A percentile compares a stretch with the other conserved stretches of the same genome.
phyloP scores from a whole-genome alignment of 2,329 filamentous ascomycete genomes.

The Periconia digitata region DNA sequence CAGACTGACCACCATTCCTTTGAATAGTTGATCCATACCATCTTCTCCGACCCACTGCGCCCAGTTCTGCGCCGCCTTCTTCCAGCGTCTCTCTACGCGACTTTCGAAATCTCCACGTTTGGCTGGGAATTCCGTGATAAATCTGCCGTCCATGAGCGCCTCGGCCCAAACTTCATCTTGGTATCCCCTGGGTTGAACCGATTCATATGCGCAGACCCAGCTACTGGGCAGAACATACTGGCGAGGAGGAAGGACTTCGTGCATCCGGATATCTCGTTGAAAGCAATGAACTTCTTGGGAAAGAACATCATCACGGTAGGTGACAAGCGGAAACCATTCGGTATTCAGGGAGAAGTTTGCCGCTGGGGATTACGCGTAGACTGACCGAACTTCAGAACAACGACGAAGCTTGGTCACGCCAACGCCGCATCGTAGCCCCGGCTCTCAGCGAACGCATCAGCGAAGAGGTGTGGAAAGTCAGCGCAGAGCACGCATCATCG shows the following conservation, averaged over 20 bases:
- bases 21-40: background rate
- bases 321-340: too few species aligned
- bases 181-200: constrained; percentile 16
- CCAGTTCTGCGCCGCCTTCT: background rate
- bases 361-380: too few species aligned
- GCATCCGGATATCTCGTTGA: constrained; percentile 13
- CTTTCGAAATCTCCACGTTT: constrained; percentile 17
- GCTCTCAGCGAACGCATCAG: constrained; percentile 50
- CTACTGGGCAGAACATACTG: constrained; percentile 16
- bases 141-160: constrained; percentile 7
- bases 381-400: constrained; percentile 7
- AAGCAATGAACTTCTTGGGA: constrained; percentile 19
- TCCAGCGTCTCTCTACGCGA: constrained; percentile 15
- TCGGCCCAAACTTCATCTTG: constrained; percentile 19
- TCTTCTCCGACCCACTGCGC: background rate
- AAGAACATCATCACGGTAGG: constrained; percentile 27
- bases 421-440: constrained; percentile 46
- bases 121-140: constrained; percentile 16
- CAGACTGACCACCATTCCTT: background rate
- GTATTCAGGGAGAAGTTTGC: too few species aligned
- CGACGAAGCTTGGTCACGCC: constrained; percentile 45
- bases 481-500: constrained; percentile 23
- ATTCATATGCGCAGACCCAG: constrained; percentile 19
- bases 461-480: constrained; percentile 55
- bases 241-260: constrained; percentile 21